A percentile compares a stretch with the other conserved stretches of the same genome.
Evolutionary conservation across 345 rosid species (phyloP).

Genomic region (Dovyalis caffra): DNA sequence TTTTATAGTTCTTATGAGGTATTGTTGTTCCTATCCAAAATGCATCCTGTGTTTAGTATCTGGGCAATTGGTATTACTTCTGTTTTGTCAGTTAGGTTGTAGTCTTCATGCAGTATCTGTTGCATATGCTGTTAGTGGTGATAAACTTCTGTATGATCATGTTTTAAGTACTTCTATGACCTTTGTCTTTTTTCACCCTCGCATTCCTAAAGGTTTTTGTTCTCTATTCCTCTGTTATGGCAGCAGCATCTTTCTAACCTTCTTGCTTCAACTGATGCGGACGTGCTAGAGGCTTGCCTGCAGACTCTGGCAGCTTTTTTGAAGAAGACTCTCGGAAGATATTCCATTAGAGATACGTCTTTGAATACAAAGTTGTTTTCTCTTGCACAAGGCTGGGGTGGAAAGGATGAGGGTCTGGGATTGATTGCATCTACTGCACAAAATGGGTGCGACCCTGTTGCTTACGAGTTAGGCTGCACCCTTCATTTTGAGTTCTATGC

Average conservation of each 20-base stretch:
- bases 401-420: conserved; percentile 97
- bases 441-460: conserved; percentile 62
- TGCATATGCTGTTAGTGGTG: background rate
- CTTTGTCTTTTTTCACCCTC: conserved; percentile 7
- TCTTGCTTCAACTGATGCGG: conserved; percentile 94
- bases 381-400: conserved; percentile 99
- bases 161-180: background rate
- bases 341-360: conserved; percentile 73
- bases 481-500: conserved; percentile 96
- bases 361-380: conserved; percentile 77
- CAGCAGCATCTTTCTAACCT: conserved; percentile 95
- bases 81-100: background rate
- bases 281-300: conserved; percentile 87
- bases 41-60: background rate
- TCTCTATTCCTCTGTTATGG: conserved; percentile 30
- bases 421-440: conserved; percentile 66
- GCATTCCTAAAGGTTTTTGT: conserved; percentile 9
- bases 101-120: background rate
- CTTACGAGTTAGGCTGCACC: conserved; percentile 80
- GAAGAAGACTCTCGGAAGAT: conserved; percentile 78
- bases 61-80: background rate
- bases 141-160: background rate
- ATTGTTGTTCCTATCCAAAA: conserved; percentile 19
- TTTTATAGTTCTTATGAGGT: conserved; percentile 94
- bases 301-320: conserved; percentile 86